phyloP scores from a whole-genome alignment of 2,329 filamentous ascomycete genomes.

The Aspergillus fumigatus region DNA sequence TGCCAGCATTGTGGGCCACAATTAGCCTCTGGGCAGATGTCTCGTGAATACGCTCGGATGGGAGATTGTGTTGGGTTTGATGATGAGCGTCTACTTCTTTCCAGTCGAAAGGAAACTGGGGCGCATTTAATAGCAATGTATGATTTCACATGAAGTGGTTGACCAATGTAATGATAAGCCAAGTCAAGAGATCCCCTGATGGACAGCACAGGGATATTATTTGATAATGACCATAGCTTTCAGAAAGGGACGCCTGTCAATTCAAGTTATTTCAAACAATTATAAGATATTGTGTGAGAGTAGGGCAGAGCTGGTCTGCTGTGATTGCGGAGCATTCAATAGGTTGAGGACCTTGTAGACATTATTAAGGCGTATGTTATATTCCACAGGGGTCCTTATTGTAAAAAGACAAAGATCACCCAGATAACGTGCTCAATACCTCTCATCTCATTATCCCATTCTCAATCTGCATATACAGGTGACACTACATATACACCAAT shows the following conservation, averaged over 20 bases:
- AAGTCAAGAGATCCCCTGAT: background rate
- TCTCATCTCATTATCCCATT: background rate
- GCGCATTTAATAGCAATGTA: conserved; percentile 75
- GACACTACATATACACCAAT: background rate
- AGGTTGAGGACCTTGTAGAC: background rate
- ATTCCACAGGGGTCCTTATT: background rate
- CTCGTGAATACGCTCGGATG: conserved; percentile 41
- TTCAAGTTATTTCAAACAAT: background rate
- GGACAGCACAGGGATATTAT: background rate
- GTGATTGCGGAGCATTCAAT: background rate
- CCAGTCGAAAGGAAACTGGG: conserved; percentile 66
- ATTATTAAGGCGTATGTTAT: background rate
- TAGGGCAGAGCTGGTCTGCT: background rate
- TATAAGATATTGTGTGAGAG: background rate
- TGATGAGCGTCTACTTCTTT: conserved; percentile 83
- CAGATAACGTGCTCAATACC: background rate
- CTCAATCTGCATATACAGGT: background rate
- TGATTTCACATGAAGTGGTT: conserved; percentile 65
- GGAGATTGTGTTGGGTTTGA: conserved; percentile 78
- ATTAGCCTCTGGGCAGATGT: conserved; percentile 28
- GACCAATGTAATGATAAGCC: background rate
- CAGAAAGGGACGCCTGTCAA: background rate
- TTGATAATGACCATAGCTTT: background rate
- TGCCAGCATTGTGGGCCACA: conserved; percentile 16
- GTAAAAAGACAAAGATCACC: too few species aligned